Evolutionary conservation across 345 rosid species (phyloP).

Genomic region (Euphorbia peplus): DNA sequence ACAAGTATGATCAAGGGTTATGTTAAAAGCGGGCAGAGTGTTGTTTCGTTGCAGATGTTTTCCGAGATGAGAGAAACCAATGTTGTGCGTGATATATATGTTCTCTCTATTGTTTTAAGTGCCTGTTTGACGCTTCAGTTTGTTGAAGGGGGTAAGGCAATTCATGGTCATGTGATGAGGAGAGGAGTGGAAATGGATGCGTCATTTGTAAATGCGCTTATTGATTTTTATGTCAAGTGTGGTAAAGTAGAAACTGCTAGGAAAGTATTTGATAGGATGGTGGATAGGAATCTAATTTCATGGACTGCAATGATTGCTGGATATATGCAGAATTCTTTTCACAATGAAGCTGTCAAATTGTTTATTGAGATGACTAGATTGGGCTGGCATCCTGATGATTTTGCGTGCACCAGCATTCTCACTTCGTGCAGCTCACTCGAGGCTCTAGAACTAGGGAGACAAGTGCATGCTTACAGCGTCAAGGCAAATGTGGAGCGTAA

Average conservation of each 20-base stretch:
- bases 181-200: slow-evolving; percentile 54
- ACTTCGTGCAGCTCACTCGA: slow-evolving; percentile 64
- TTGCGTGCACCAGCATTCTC: slow-evolving; percentile 67
- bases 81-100: slow-evolving; percentile 47
- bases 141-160: slow-evolving; percentile 61
- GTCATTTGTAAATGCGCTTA: slow-evolving; percentile 54
- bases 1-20: slow-evolving; percentile 62
- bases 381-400: slow-evolving; percentile 53
- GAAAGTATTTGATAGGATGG: slow-evolving; percentile 50
- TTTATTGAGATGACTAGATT: slow-evolving; percentile 43
- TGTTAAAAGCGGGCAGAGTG: slow-evolving; percentile 54
- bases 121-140: slow-evolving; percentile 54
- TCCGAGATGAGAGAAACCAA: slow-evolving; percentile 35
- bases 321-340: slow-evolving; percentile 57
- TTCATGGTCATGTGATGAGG: slow-evolving; percentile 64
- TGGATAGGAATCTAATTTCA: slow-evolving; percentile 48
- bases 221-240: slow-evolving; percentile 62
- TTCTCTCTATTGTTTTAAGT: slow-evolving; percentile 55
- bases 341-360: slow-evolving; percentile 51
- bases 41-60: slow-evolving; percentile 47
- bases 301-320: slow-evolving; percentile 77
- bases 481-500: slow-evolving; percentile 56
- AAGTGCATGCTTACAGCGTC: slow-evolving; percentile 60
- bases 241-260: slow-evolving; percentile 44
- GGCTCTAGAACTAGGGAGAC: slow-evolving; percentile 50